Percentiles rank a stretch among this genome's conserved stretches.
Conservation (phyloP, 495 filamentous ascomycete genomes). For the Xylaria acuta region DNA sequence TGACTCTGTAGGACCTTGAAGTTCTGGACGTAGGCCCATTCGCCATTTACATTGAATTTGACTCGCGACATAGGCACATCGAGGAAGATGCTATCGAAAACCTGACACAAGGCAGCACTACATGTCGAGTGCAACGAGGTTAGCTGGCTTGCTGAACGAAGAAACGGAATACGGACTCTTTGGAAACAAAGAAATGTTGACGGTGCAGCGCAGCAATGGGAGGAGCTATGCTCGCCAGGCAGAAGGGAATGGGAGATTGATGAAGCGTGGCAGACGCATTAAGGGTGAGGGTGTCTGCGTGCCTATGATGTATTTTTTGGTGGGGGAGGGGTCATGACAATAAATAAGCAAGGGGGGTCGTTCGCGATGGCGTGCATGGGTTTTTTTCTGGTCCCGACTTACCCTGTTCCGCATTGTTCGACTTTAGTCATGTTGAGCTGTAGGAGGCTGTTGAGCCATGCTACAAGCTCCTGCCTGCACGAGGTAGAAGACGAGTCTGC, state of each 20-base stretch:
- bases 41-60: slow-evolving; percentile 96
- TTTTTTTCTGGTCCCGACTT: slow-evolving; percentile 46
- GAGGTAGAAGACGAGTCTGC: neutral
- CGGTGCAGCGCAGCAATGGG: neutral
- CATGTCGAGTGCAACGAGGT: slow-evolving; percentile 25
- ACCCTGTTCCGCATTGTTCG: slow-evolving; percentile 99
- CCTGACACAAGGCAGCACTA: slow-evolving; percentile 94
- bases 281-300: neutral
- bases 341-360: slow-evolving; percentile 33
- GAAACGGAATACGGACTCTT: neutral
- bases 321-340: slow-evolving; percentile 43
- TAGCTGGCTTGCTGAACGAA: slow-evolving; percentile 9
- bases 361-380: slow-evolving; percentile 7
- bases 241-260: neutral
- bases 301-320: slow-evolving; percentile 29
- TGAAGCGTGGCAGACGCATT: neutral
- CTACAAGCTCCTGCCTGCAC: slow-evolving; percentile 90
- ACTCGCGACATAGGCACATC: slow-evolving; percentile 96
- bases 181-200: neutral
- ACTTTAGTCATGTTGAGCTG: slow-evolving; percentile 98
- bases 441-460: slow-evolving; percentile 96
- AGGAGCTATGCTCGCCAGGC: neutral
- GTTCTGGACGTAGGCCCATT: slow-evolving; percentile 97
- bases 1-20: slow-evolving; percentile 95
- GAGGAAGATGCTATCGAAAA: slow-evolving; percentile 96